Evolutionary conservation across 352 stramenopile genomes (phyloP), one percentile per base, ranked within the genome.

Genomic region (Pythium aphanidermatum): DNA sequence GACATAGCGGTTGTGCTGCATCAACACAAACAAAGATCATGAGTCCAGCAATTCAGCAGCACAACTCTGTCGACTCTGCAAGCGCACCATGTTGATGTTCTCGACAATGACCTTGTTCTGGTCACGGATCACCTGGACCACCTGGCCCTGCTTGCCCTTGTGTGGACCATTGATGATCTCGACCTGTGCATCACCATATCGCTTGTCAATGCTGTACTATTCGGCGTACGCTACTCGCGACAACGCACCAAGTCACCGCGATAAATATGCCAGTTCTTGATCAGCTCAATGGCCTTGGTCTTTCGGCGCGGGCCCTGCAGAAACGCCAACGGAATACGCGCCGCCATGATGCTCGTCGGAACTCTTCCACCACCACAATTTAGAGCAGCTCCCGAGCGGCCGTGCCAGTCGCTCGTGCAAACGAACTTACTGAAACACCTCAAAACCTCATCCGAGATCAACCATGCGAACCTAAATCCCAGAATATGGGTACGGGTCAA

Each of bases 71-170:
- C n/a, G n/a, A n/a, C n/a, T n/a, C n/a, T n/a, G n/a, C n/a, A 7
- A 13, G 3, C 16, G 2, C 34, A 91, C 78, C 80, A 92, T 88
- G 64, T 92, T 92, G 65, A 90, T 70, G 68, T 90, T 88, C 65
- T 92, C 77, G 16, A 92, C 69, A 31, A 92, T 81, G 24, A 92
- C 57, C 51, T 65, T 71, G 68, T 92, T 92, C 52, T 74, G 55
- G 20, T 86, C 75, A 35, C 80, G 77, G 36, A 86, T 78, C 40
- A 92, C 80, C 50, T 68, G 77, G 39, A 81, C 58, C 30, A 92
- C 66, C 14, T 80, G 51, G 19, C 80, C 80, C 53, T 92, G 80
- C 46, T 84, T 92, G 47, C 80, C 80, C 61, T 85, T 86, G 66
- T 92, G 75, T 19, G 77, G 77, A 30, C 80, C 80, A 62, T 66